Evolutionary conservation across 106 monocot genomes (phyloP).

Genomic region (Xerophyta viscosa): DNA sequence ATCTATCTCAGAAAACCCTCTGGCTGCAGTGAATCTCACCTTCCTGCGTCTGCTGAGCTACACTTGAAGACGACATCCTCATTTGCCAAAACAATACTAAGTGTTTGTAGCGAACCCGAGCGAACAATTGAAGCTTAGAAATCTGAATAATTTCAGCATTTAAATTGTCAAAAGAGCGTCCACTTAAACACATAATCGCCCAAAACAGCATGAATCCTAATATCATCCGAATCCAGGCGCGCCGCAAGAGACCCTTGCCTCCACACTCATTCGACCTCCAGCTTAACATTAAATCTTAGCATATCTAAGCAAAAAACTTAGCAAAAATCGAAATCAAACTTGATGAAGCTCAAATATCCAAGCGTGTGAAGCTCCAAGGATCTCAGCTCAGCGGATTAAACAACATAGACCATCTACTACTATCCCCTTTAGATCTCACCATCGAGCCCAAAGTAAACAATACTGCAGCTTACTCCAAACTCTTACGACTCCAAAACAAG

Average conservation of each 20-base stretch:
- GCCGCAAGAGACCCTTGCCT: slow-evolving; percentile 13
- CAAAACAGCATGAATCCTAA: background rate
- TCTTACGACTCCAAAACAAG: too few species aligned
- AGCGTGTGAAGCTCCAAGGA: too few species aligned
- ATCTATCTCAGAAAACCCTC: background rate
- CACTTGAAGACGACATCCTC: slow-evolving; percentile 27
- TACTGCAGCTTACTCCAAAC: too few species aligned
- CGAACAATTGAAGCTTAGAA: background rate
- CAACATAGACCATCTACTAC: too few species aligned
- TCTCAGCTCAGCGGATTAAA: too few species aligned
- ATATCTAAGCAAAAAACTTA: background rate
- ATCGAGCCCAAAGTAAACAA: too few species aligned
- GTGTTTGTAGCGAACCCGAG: background rate
- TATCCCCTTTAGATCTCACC: too few species aligned
- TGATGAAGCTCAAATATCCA: background rate
- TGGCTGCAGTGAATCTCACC: slow-evolving; percentile 10
- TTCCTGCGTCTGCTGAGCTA: slow-evolving; percentile 28
- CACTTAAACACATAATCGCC: background rate
- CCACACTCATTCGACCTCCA: slow-evolving; percentile 8
- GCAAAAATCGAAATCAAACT: background rate
- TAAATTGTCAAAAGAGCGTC: background rate
- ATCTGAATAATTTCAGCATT: background rate
- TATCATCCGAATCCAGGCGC: slow-evolving; percentile 28
- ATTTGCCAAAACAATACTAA: background rate
- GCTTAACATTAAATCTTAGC: background rate